Evolutionary conservation across 371 early-diverging fungal genomes (phyloP).

Genomic region (Rhizopus arrhizus): DNA sequence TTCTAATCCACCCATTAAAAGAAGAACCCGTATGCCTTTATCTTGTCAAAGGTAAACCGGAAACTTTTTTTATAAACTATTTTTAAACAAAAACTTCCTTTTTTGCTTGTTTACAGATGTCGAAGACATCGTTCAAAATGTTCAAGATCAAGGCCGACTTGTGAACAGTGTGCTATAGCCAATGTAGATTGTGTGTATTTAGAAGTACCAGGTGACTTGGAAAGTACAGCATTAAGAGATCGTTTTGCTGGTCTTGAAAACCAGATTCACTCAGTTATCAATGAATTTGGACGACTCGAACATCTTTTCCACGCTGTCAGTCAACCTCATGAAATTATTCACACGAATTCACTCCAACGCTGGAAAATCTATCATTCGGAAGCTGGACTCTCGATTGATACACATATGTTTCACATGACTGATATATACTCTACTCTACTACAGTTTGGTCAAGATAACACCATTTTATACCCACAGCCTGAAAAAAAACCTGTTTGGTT

Average conservation of each 20-base stretch:
- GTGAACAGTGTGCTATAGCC: constrained; percentile 41
- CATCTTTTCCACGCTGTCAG: constrained; percentile 24
- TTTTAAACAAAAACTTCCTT: no score
- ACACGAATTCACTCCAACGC: constrained; percentile 20
- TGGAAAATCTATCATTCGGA: constrained; percentile 31
- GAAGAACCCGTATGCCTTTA: constrained; percentile 45
- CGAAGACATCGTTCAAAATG: constrained; percentile 52
- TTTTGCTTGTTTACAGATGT: constrained; percentile 25
- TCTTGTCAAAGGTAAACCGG: constrained; percentile 49
- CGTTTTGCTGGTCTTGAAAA: constrained; percentile 46
- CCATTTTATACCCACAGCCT: constrained; percentile 23
- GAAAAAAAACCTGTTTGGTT: constrained; percentile 34
- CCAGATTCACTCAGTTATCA: constrained; percentile 43
- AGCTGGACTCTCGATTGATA: constrained; percentile 42
- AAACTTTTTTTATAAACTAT: background rate
- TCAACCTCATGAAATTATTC: constrained; percentile 11
- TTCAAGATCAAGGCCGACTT: constrained; percentile 44
- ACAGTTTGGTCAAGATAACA: constrained; percentile 47
- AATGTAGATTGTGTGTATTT: constrained; percentile 41
- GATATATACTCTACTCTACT: constrained; percentile 43
- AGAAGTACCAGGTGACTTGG: constrained; percentile 51
- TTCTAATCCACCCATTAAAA: constrained; percentile 29
- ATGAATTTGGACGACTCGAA: constrained; percentile 43
- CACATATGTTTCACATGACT: constrained; percentile 41
- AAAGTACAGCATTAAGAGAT: constrained; percentile 49